Evolutionary conservation across 495 filamentous ascomycete genomes (phyloP).

Genomic region (Cairneyella variabilis): DNA sequence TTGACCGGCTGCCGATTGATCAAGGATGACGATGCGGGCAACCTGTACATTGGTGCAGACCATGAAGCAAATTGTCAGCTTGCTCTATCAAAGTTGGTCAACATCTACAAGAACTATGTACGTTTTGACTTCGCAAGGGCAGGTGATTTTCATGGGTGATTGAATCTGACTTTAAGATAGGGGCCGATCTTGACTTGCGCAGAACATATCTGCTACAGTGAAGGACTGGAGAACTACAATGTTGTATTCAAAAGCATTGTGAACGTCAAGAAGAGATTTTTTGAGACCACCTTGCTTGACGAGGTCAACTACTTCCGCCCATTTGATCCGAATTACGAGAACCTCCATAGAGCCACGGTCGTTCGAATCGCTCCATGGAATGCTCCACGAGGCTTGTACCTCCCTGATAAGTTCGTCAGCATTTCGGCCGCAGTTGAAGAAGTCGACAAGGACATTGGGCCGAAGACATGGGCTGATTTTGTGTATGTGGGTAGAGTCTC

Average conservation of each 20-base stretch:
- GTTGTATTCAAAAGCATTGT: constrained; percentile 30
- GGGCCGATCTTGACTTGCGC: no score
- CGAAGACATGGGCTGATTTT: constrained; percentile 4
- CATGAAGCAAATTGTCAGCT: constrained; percentile 16
- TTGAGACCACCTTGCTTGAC: constrained; percentile 23
- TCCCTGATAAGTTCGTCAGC: background rate
- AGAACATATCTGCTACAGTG: constrained; percentile 35
- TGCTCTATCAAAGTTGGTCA: constrained; percentile 33
- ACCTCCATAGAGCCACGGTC: constrained; percentile 11
- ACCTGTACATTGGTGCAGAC: constrained; percentile 34
- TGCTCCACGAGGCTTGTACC: background rate
- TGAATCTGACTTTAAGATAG: no score
- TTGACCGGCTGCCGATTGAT: constrained; percentile 28
- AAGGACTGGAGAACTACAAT: constrained; percentile 29
- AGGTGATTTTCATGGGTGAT: no score
- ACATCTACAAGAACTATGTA: constrained; percentile 32
- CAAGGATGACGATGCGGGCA: constrained; percentile 16
- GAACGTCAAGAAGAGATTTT: constrained; percentile 20
- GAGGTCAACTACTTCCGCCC: constrained; percentile 2
- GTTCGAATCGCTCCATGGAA: constrained; percentile 7
- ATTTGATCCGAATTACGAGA: background rate
- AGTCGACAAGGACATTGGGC: background rate
- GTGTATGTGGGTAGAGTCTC: no score
- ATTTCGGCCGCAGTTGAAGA: background rate
- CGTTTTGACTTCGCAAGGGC: constrained; percentile 21